phyloP scores from a whole-genome alignment of 2,329 filamentous ascomycete species.

The Volutella citrinella region DNA sequence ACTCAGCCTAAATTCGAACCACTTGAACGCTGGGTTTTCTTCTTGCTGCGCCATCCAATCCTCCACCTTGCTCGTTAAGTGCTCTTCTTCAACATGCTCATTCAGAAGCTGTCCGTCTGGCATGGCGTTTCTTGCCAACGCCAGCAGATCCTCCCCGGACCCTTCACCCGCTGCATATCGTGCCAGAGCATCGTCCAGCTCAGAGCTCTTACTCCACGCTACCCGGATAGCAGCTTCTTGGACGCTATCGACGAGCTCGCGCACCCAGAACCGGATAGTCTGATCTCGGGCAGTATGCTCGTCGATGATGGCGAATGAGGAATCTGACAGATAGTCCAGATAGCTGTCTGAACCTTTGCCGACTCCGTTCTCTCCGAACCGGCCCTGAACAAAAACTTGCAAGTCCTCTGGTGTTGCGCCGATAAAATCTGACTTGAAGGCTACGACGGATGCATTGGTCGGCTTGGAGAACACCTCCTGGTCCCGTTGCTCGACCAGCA shows the following conservation, averaged over 20 bases:
- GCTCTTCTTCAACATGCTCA: not conserved
- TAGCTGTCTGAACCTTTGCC: conserved; percentile 1
- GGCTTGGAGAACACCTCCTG: conserved; percentile 2
- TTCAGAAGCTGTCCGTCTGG: not conserved
- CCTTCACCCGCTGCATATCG: not conserved
- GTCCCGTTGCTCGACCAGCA: conserved; percentile 1
- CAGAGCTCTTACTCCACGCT: not conserved
- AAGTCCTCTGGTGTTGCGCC: conserved; percentile 1
- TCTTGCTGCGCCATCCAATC: conserved; percentile 1
- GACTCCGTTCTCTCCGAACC: not conserved
- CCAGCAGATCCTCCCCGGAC: not conserved
- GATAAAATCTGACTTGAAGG: conserved; percentile 2
- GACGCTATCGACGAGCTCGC: not conserved
- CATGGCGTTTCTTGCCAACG: not conserved
- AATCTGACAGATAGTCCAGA: not conserved
- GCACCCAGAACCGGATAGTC: not conserved
- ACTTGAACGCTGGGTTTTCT: not conserved
- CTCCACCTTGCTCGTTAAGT: not conserved
- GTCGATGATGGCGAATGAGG: conserved; percentile 1
- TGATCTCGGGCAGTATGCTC: conserved; percentile 1
- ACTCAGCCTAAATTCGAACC: conserved; percentile 2
- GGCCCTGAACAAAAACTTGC: conserved; percentile 1
- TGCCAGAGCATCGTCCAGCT: not conserved
- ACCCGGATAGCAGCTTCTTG: conserved; percentile 4
- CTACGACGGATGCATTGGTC: not conserved